phyloP scores from a whole-genome alignment of 345 rosid genomes.

The Gossypium australe region DNA sequence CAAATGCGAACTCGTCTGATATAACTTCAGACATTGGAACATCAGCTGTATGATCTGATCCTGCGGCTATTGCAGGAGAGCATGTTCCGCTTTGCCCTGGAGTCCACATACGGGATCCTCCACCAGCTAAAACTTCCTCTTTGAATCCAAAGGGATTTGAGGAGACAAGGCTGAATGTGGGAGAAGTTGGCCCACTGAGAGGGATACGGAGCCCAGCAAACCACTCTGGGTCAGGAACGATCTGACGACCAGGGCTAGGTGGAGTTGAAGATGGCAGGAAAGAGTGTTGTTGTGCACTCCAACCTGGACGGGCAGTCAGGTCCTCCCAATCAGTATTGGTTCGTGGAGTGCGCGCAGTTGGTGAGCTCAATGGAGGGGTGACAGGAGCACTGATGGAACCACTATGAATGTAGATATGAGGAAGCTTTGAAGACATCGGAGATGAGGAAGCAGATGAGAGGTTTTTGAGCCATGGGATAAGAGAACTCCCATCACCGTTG shows the following conservation, averaged over 20 bases:
- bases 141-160: slow-evolving; percentile 67
- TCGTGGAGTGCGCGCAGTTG: slow-evolving; percentile 75
- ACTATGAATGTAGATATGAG: slow-evolving; percentile 66
- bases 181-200: slow-evolving; percentile 75
- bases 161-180: slow-evolving; percentile 82
- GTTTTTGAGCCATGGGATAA: slow-evolving; percentile 91
- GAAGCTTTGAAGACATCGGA: slow-evolving; percentile 59
- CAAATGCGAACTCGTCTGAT: slow-evolving; percentile 83
- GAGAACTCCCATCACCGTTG: slow-evolving; percentile 66
- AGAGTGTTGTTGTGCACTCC: slow-evolving; percentile 43
- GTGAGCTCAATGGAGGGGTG: slow-evolving; percentile 96
- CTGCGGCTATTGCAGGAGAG: slow-evolving; percentile 77
- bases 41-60: slow-evolving; percentile 70
- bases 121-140: slow-evolving; percentile 55
- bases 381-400: slow-evolving; percentile 99
- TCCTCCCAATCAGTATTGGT: slow-evolving; percentile 61
- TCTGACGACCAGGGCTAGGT: slow-evolving; percentile 79
- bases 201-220: slow-evolving; percentile 71
- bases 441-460: slow-evolving; percentile 88
- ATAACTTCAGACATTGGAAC: slow-evolving; percentile 74
- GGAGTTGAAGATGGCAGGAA: slow-evolving; percentile 83
- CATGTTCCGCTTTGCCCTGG: slow-evolving; percentile 97
- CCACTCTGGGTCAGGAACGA: slow-evolving; percentile 78
- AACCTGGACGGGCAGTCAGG: slow-evolving; percentile 43
- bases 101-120: slow-evolving; percentile 86